Percentiles rank a stretch among this genome's conserved stretches.
These are phyloP conservation scores for Deakozyma indianensis DNA, from an alignment of 805 yeast genomes.

Conservation along the genomic window DNA sequence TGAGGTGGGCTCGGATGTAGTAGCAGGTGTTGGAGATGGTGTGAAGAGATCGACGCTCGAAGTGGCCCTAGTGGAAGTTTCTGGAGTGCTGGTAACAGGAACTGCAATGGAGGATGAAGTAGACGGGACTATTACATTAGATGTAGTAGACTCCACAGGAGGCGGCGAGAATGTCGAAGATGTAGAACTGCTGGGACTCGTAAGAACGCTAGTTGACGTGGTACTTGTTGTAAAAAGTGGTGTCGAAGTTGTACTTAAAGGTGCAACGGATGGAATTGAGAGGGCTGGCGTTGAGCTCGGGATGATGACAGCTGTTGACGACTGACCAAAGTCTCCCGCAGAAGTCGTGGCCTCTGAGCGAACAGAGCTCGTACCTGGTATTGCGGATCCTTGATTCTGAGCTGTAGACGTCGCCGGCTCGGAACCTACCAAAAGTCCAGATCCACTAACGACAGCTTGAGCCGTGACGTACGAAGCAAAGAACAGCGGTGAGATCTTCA, in stretches of 20 bases:
- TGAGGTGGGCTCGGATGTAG: neutral
- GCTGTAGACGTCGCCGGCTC: neutral
- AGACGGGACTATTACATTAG: neutral
- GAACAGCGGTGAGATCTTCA: too few relatives aligned
- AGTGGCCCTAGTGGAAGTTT: neutral
- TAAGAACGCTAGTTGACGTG: neutral
- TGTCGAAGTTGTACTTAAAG: neutral
- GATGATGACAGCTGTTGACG: neutral
- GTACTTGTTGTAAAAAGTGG: neutral
- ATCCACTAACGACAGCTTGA: too few relatives aligned
- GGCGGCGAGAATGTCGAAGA: neutral
- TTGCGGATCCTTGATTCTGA: neutral
- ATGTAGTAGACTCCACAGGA: neutral
- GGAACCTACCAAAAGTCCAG: neutral
- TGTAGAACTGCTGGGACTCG: neutral
- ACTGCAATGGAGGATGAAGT: neutral
- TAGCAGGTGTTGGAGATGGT: neutral
- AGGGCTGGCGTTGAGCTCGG: neutral
- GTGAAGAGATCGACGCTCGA: neutral
- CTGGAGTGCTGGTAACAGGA: neutral
- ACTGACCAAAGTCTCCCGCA: neutral
- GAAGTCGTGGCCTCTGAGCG: neutral
- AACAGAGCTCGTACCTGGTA: neutral
- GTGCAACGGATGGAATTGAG: too few relatives aligned
- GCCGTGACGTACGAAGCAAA: too few relatives aligned